Base-by-base conservation (phyloP, 441 rosid species). In the Dalechampia spathulata region DNA sequence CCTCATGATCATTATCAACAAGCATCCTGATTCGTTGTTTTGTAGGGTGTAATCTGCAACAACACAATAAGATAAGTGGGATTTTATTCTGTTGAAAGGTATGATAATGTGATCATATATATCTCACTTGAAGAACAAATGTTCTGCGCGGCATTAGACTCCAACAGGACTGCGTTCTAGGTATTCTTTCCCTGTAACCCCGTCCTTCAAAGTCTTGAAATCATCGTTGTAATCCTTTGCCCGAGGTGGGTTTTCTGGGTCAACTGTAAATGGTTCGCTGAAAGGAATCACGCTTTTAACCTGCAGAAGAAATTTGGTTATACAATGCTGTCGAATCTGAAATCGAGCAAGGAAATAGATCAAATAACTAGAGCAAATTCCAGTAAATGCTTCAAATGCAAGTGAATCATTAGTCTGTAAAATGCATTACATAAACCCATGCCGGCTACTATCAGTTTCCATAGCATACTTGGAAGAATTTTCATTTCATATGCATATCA, bases 281-380 rank as follows among this genome's bases (percentile, higher is more conserved):
- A 87, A 87, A 13, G 93, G 98, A 65, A 87, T 70, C 11, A 73
- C 78, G 70, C 96, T 87, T 75, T 81, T 86, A 45, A 90, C 98
- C 97, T 90, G 87, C 52, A 34, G 53, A 44, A 61, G 56, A 55
- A 36, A 55, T 22, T 22, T 46, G 20, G n/a, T 49, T 52, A 23
- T 32, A 55, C n/a, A 21, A 47, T 34, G 36, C 52, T 34, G 38
- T 4, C 22, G 26, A 60, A 57, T 6, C 23, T 39, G 38, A 52
- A 45, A 34, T 32, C 26, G 12, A 7, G 6, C 13, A 39, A 14
- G 45, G 22, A 38, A 48, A 37, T 13, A 14, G 16, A 4, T 30
- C 34, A 30, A 30, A n/a, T n/a, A 30, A 30, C 34, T 30, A 30
- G 34, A 30, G 8, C 34, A 30, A 30, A 30, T n/a, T n/a, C n/a